Evolutionary conservation across 148 eudicot species (phyloP), one percentile per base, ranked within the genome.

Genomic region (Cornus controversa): DNA sequence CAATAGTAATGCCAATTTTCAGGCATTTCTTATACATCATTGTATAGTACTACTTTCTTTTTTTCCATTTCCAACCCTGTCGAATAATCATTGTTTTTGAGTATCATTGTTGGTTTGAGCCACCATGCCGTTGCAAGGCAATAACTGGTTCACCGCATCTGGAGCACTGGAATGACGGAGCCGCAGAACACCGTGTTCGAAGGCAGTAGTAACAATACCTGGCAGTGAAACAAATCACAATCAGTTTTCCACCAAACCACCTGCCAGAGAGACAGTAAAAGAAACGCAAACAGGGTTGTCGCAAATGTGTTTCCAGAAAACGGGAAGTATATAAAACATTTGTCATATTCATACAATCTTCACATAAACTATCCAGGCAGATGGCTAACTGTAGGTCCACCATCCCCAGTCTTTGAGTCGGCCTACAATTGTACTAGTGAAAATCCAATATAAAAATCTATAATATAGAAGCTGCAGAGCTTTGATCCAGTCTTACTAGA

Each of bases 191-290:
- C 54, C 97, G 82, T 57, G 99, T 93, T 85, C 90, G 88, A 70
- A 96, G 98, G 82, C 98, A 93, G 82, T 93, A 96, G 81, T 93
- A 96, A 78, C 99, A 96, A 80, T 96, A 96, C 89, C 98, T 96
- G 94, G 94, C 80, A 77, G 82, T 36, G 5, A 68, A 70, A 69
- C 36, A 20, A 75, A 42, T 65, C 37, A 24, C 22, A 74, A 5
- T 37, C 6, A 36, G 45, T 40, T 40, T n/a, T 58, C 22, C 25
- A 66, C 23, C 34, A 65, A 75, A 22, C 37, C 18, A 25, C 3
- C 20, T 20, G 22, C 23, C 45, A 40, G 5, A 22, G 2, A 18
- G 0, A 18, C 22, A 18, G 3, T 29, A 29, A 14, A 54, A 5
- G 23, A 1, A 60, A 60, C 22, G 3, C 25, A 60, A 40, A 40